phyloP scores from a whole-genome alignment of 2,329 filamentous ascomycete genomes.

The Trichoderma koningiopsis region DNA sequence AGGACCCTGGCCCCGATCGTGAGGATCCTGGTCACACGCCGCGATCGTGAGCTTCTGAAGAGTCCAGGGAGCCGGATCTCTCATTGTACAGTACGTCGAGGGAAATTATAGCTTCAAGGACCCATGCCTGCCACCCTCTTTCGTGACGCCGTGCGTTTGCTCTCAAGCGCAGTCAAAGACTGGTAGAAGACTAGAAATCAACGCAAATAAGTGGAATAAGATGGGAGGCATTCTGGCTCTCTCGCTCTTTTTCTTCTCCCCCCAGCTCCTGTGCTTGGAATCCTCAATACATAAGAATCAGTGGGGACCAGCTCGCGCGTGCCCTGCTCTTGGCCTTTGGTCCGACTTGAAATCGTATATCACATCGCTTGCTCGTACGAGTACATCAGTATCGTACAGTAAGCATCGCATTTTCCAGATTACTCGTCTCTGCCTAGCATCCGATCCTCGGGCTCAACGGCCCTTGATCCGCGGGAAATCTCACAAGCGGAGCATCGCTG shows the following conservation, averaged over 20 bases:
- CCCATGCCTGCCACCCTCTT: constrained; percentile 25
- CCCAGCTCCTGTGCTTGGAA: not conserved
- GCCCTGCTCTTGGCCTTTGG: not conserved
- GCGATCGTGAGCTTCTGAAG: constrained; percentile 19
- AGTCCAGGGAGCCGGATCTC: constrained; percentile 1
- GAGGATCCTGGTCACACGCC: constrained; percentile 11
- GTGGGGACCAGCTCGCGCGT: constrained; percentile 7
- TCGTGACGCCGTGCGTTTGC: constrained; percentile 4
- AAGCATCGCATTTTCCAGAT: not conserved
- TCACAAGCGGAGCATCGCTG: constrained; percentile 14
- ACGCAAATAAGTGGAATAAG: constrained; percentile 2
- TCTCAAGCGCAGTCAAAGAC: constrained; percentile 7
- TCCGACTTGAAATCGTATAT: not conserved
- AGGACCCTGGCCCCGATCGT: constrained; percentile 21
- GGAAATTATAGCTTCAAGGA: constrained; percentile 21
- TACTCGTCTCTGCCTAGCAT: not conserved
- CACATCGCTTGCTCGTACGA: not conserved
- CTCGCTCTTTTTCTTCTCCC: not conserved
- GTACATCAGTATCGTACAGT: not conserved
- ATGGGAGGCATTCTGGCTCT: not conserved
- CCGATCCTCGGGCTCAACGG: constrained; percentile 12
- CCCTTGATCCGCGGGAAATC: constrained; percentile 35
- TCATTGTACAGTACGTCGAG: constrained; percentile 23
- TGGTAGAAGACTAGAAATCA: not conserved
- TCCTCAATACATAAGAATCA: constrained; percentile 24